These are phyloP conservation scores for Poa pratensis DNA, from an alignment of 176 grass and related monocot genomes.

Conservation along the genomic window DNA sequence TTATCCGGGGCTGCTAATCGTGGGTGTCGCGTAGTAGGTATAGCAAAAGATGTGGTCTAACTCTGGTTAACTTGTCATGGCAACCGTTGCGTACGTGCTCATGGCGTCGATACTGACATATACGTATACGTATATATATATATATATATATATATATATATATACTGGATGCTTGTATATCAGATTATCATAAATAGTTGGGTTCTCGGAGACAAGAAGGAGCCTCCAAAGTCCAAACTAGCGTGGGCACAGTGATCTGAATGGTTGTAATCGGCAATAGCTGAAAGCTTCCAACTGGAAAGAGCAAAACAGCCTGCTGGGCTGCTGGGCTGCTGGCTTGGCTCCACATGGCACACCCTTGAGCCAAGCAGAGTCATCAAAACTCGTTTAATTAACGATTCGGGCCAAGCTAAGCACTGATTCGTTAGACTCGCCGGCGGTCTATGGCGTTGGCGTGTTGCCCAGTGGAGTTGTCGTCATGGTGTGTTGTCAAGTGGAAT, in stretches of 20 bases:
- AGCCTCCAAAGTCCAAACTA: background rate
- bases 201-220: background rate
- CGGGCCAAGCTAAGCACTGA: background rate
- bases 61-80: background rate
- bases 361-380: background rate
- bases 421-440: background rate
- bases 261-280: background rate
- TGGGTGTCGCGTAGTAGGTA: background rate
- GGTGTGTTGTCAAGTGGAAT: background rate
- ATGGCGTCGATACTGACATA: slow-evolving; percentile 13
- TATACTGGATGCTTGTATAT: background rate
- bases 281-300: background rate
- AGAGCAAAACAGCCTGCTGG: background rate
- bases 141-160: too few species aligned
- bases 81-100: background rate
- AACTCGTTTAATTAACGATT: background rate
- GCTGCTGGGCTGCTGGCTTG: background rate
- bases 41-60: background rate
- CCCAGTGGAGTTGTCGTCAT: background rate
- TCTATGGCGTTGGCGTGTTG: too few species aligned
- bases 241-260: background rate
- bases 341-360: background rate
- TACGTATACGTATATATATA: too few species aligned
- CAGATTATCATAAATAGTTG: background rate
- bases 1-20: too few species aligned